Conservation (phyloP, 495 filamentous ascomycete species). For the Penicillium canescens region DNA sequence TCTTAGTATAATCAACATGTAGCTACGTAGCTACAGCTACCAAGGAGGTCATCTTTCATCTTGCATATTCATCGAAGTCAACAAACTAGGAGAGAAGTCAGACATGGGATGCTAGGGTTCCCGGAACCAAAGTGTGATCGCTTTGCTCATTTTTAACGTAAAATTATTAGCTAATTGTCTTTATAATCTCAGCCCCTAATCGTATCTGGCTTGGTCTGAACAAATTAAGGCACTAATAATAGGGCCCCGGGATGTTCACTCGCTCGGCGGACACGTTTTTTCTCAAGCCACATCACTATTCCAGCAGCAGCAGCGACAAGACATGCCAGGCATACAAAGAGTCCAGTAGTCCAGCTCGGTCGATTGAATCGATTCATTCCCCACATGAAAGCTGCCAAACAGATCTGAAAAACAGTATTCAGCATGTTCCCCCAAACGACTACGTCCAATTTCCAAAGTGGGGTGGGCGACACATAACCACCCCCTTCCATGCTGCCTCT, state of each 20-base stretch:
- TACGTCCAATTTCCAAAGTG: conserved; percentile 76
- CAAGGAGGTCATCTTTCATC: no score
- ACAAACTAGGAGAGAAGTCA: no score
- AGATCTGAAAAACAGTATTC: conserved; percentile 75
- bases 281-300: conserved; percentile 64
- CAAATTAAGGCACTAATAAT: background rate
- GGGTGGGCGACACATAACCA: conserved; percentile 59
- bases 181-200: no score
- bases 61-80: no score
- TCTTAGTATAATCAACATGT: no score
- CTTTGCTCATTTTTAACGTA: no score
- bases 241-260: background rate
- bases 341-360: conserved; percentile 72
- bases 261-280: background rate
- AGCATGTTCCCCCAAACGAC: conserved; percentile 71
- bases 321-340: conserved; percentile 70
- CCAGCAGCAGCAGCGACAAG: conserved; percentile 70
- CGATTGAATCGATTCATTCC: conserved; percentile 67
- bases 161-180: no score
- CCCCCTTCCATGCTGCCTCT: conserved; percentile 66
- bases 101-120: no score
- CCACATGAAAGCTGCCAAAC: conserved; percentile 79
- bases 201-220: no score
- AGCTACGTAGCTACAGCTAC: no score
- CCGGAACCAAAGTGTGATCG: no score